phyloP scores from a whole-genome alignment of 805 yeast genomes.

The Yamadazyma takamatsuzukensis region DNA sequence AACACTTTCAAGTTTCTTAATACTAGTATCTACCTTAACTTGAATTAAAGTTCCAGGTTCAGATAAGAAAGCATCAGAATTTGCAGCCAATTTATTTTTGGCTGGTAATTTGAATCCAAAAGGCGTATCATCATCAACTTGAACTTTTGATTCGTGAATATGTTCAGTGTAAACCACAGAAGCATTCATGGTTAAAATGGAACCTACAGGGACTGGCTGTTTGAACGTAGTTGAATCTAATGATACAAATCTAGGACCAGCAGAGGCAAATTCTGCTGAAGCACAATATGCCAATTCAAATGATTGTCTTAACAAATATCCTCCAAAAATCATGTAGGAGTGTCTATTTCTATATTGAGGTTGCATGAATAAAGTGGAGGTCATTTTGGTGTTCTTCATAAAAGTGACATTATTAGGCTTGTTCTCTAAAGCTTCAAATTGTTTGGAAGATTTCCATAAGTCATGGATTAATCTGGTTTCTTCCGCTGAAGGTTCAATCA shows the following conservation, averaged over 20 bases:
- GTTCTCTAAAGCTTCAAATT: slow-evolving; percentile 20
- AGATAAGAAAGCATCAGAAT: slow-evolving; percentile 57
- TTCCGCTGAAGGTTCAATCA: slow-evolving; percentile 60
- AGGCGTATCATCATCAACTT: slow-evolving; percentile 26
- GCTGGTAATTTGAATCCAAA: slow-evolving; percentile 54
- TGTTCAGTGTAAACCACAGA: slow-evolving; percentile 85
- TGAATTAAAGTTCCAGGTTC: slow-evolving; percentile 87
- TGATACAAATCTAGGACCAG: slow-evolving; percentile 85
- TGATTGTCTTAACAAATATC: slow-evolving; percentile 85
- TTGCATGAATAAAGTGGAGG: slow-evolving; percentile 86
- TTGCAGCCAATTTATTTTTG: slow-evolving; percentile 51
- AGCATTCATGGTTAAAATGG: slow-evolving; percentile 79
- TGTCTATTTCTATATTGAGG: slow-evolving; percentile 96
- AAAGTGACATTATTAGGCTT: slow-evolving; percentile 36
- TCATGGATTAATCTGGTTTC: slow-evolving; percentile 76
- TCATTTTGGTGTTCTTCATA: slow-evolving; percentile 69
- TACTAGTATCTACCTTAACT: slow-evolving; percentile 82
- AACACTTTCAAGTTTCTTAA: slow-evolving; percentile 62
- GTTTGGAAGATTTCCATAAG: slow-evolving; percentile 53
- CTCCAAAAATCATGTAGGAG: slow-evolving; percentile 93
- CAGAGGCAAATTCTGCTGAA: slow-evolving; percentile 82
- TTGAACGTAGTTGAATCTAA: slow-evolving; percentile 88
- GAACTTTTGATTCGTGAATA: slow-evolving; percentile 27
- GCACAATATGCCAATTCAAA: slow-evolving; percentile 93
- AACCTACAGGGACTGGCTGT: slow-evolving; percentile 95